Base-by-base conservation (phyloP, 495 filamentous ascomycete species). In the Patellaria atrata region DNA sequence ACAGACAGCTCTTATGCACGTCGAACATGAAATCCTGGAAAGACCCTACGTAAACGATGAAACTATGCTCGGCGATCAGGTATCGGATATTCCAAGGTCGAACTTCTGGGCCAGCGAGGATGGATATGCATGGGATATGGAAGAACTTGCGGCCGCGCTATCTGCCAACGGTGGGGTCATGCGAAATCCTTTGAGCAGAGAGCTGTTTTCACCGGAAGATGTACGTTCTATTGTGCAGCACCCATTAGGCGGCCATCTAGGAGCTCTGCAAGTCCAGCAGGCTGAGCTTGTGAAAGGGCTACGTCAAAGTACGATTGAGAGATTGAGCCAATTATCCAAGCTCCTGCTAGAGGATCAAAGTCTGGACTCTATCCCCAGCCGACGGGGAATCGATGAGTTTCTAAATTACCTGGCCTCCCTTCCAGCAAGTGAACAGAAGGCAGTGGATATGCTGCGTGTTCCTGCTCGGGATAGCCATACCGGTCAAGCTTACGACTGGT, bases 381-480 rank as follows among this genome's bases (percentile, higher is more conserved):
- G 52, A 22, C 37, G 42, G 13, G 55, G 45, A 0, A 39, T 62
- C 15, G 57, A 61, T 34, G 52, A 44, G 27, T 62, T 61, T 30
- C 30, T 49, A 24, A 48, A 45, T 27, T 61, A 59, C 34, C 22
- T 43, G 6, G 59, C 52, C 26, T 58, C 56, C 1, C 40, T 62
- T 27, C 57, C 57, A 6, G 31, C 35, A 7, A 25, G 35, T 4
- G 59, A 62, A 32, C 52, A 59, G 31, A 50, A 52, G 33, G 52
- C 54, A 5, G 33, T 62, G 2, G 48, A 58, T 36, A 28, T 37
- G 11, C 40, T 62, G 13, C 41, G 40, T 16, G 56, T 59, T 8
- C 54, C 58, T n/a, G 59, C 54, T 10, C 46, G 27, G 32, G 59
- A 62, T 33, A 55, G 42, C 37, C 51, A 58, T 36, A 61, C 51